phyloP scores from a whole-genome alignment of 2,329 filamentous ascomycete species.

The Colletotrichum sojae region DNA sequence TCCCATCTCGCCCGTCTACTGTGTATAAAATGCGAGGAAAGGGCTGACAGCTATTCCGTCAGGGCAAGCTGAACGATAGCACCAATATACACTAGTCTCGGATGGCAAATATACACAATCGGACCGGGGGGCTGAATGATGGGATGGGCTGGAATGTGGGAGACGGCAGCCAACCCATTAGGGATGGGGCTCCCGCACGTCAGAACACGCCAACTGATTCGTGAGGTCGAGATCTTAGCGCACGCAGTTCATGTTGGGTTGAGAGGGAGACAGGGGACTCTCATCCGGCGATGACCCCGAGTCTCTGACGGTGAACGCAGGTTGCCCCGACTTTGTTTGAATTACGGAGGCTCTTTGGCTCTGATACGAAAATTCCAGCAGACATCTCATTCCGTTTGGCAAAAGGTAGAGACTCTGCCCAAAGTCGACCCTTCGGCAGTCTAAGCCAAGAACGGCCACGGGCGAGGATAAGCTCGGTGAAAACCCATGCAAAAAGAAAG shows the following conservation, averaged over 20 bases:
- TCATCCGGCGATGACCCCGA: constrained; percentile 19
- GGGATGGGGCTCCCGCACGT: constrained; percentile 24
- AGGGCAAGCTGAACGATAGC: background rate
- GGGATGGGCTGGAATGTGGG: constrained; percentile 19
- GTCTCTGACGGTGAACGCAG: constrained; percentile 2
- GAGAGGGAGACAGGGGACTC: constrained; percentile 1
- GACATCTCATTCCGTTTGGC: background rate
- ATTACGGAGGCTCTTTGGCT: no score
- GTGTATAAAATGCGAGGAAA: background rate
- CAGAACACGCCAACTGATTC: constrained; percentile 23
- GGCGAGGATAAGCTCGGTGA: constrained; percentile 37
- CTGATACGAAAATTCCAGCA: background rate
- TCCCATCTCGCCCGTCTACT: background rate
- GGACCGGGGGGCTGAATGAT: background rate
- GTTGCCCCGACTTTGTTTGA: no score
- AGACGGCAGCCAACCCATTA: constrained; percentile 15
- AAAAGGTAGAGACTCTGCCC: constrained; percentile 13
- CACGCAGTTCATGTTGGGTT: background rate
- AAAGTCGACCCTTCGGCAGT: constrained; percentile 26
- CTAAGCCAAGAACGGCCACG: constrained; percentile 28
- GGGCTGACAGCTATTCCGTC: constrained; percentile 8
- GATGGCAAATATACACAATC: constrained; percentile 3
- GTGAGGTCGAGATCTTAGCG: background rate
- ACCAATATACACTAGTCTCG: background rate
- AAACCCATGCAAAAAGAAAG: constrained; percentile 20